Conservation (phyloP, 1,139 yeast species). For the Kodamaea plutei region DNA sequence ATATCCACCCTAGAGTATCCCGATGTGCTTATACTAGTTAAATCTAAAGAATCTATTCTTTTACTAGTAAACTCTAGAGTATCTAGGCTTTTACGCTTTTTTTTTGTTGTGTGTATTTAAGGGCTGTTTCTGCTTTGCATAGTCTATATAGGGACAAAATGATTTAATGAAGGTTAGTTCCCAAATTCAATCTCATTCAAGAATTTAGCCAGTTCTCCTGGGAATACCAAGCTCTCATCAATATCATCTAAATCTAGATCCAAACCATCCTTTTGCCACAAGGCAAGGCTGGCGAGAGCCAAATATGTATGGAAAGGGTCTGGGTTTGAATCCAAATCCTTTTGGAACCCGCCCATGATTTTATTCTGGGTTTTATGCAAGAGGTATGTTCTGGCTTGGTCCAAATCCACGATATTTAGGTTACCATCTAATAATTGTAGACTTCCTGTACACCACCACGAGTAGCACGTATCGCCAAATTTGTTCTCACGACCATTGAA, state of each 20-base stretch:
- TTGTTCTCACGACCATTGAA: conserved; percentile 88
- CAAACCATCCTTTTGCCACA: too few species aligned
- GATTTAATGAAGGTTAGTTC: too few species aligned
- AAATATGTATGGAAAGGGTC: conserved; percentile 68
- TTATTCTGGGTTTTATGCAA: conserved; percentile 58
- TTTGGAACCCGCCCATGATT: conserved; percentile 80
- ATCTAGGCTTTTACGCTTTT: too few species aligned
- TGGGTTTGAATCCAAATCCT: conserved; percentile 56
- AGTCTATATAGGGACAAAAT: too few species aligned
- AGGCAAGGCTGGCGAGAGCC: conserved; percentile 54
- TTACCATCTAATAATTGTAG: conserved; percentile 38
- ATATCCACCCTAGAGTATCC: too few species aligned
- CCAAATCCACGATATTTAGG: conserved; percentile 32
- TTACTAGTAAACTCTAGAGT: too few species aligned
- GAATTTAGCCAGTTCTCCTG: conserved; percentile 19
- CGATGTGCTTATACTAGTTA: too few species aligned
- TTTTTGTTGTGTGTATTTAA: too few species aligned
- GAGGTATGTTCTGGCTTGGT: conserved; percentile 43
- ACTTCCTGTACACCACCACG: conserved; percentile 81
- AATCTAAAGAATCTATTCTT: too few species aligned
- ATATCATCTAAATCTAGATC: conserved; percentile 16
- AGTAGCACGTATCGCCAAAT: conserved; percentile 84
- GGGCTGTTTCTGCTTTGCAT: too few species aligned
- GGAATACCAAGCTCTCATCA: conserved; percentile 26
- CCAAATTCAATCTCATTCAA: too few species aligned